Evolutionary conservation across 768 basidiomycete species (phyloP).

Genomic region (Trametes gibbosa): DNA sequence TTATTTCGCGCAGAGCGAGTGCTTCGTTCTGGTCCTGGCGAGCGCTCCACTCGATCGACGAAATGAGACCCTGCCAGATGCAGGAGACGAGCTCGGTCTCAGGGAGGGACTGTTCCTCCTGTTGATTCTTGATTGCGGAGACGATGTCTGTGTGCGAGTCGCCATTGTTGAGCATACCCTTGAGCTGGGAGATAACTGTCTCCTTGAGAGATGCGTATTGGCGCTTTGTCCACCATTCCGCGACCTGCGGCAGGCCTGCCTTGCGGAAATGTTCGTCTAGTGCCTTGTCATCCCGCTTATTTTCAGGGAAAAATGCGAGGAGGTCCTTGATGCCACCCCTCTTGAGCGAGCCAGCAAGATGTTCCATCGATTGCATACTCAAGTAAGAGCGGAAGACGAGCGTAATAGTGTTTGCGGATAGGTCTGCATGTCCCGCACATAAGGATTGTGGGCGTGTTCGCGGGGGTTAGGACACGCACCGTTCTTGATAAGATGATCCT

Average conservation of each 20-base stretch:
- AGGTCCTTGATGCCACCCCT: slow-evolving; percentile 85
- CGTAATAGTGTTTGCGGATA: slow-evolving; percentile 74
- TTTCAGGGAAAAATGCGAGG: slow-evolving; percentile 81
- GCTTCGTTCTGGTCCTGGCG: slow-evolving; percentile 91
- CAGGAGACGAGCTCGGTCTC: slow-evolving; percentile 83
- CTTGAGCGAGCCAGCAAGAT: slow-evolving; percentile 78
- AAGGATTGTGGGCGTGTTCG: slow-evolving; percentile 1
- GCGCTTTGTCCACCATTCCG: slow-evolving; percentile 94
- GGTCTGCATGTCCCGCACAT: slow-evolving; percentile 46
- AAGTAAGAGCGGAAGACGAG: slow-evolving; percentile 82
- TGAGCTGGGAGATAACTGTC: slow-evolving; percentile 63
- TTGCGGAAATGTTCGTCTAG: slow-evolving; percentile 88
- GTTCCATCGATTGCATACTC: slow-evolving; percentile 82
- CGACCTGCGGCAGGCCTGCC: slow-evolving; percentile 71
- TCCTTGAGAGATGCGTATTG: slow-evolving; percentile 84
- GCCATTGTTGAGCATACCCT: slow-evolving; percentile 65
- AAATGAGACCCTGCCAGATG: slow-evolving; percentile 92
- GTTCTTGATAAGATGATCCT: slow-evolving; percentile 95
- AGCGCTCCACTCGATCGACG: slow-evolving; percentile 83
- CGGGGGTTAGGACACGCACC: slow-evolving; percentile 43
- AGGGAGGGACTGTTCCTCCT: slow-evolving; percentile 79
- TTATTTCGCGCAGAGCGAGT: slow-evolving; percentile 83
- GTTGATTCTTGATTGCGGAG: slow-evolving; percentile 62
- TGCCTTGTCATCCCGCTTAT: slow-evolving; percentile 68
- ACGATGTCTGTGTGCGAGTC: slow-evolving; percentile 74